These are phyloP conservation scores for Actinomucor elegans DNA, from an alignment of 371 early-diverging fungal species.

Conservation along the genomic window DNA sequence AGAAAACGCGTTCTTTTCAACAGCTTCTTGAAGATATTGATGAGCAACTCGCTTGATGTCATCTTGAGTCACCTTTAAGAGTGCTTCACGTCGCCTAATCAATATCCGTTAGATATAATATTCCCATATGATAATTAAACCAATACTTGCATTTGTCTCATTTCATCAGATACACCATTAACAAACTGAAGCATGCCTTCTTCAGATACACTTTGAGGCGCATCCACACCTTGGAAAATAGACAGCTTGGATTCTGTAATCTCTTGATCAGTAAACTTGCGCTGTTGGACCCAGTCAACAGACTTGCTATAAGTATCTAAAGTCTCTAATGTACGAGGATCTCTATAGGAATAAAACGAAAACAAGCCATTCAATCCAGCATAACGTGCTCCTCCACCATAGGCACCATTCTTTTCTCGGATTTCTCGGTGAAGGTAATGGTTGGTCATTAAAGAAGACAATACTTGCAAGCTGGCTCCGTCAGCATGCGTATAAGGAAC, in stretches of 20 bases:
- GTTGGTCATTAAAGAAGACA: constrained; percentile 81
- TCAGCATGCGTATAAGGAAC: constrained; percentile 87
- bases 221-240: constrained; percentile 81
- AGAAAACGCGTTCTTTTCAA: constrained; percentile 21
- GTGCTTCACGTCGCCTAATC: constrained; percentile 71
- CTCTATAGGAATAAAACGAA: constrained; percentile 92
- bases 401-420: constrained; percentile 96
- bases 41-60: constrained; percentile 75
- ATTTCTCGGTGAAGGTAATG: constrained; percentile 91
- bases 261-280: constrained; percentile 61
- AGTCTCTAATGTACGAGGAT: constrained; percentile 81
- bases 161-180: constrained; percentile 79
- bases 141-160: constrained; percentile 71
- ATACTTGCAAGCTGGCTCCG: constrained; percentile 73
- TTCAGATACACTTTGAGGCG: constrained; percentile 80
- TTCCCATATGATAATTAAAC: not conserved
- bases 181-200: constrained; percentile 84
- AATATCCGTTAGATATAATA: not conserved
- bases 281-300: constrained; percentile 66
- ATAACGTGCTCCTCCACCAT: constrained; percentile 88
- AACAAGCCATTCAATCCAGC: constrained; percentile 76
- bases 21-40: constrained; percentile 57
- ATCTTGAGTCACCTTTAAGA: constrained; percentile 67
- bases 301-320: constrained; percentile 67
- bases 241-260: constrained; percentile 92